Evolutionary conservation across 441 rosid species (phyloP), one percentile per base, ranked within the genome.

Genomic region (Hypseocharis bilobata): DNA sequence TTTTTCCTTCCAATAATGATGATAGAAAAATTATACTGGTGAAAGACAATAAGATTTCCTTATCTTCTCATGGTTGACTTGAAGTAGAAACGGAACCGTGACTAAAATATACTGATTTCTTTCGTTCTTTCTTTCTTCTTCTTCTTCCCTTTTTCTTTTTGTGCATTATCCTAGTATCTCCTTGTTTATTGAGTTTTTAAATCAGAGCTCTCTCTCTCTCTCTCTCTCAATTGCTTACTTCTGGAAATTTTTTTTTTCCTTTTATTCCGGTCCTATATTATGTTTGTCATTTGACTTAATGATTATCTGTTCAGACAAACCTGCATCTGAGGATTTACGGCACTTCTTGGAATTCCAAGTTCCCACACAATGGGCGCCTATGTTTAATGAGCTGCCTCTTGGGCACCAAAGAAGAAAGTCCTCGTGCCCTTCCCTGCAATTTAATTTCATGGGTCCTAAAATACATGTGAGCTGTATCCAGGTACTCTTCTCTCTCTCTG

Each of bases 311-410:
- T 55, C 72, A 81, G 84, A 81, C 68, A 81, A 81, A 67, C 84
- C 84, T 27, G 60, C n/a, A 62, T 44, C 76, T 7, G 76, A 45
- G 28, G 82, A 81, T 67, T 74, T 81, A 54, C 68, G 61, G 47
- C 76, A 78, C 65, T 81, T 81, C 72, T 59, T 81, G 78, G 84
- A 81, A 75, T 81, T 81, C 56, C 84, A 81, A 76, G 84, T 81
- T 63, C 84, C 84, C 11, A 68, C 74, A 57, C 84, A 81, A 34
- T 81, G 84, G 84, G 78, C 82, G 45, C 84, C 84, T 36, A 81
- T 75, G 65, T 78, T 76, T 61, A 73, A 77, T 54, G 84, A 81
- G 62, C 77, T 81, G 64, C 80, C 84, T 45, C 82, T 81, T 34
- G 54, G 82, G 66, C 84, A 81, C 73, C 82, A 78, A 23, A 72